phyloP scores from a whole-genome alignment of 257 asterid species.

The Jacaranda mimosifolia region DNA sequence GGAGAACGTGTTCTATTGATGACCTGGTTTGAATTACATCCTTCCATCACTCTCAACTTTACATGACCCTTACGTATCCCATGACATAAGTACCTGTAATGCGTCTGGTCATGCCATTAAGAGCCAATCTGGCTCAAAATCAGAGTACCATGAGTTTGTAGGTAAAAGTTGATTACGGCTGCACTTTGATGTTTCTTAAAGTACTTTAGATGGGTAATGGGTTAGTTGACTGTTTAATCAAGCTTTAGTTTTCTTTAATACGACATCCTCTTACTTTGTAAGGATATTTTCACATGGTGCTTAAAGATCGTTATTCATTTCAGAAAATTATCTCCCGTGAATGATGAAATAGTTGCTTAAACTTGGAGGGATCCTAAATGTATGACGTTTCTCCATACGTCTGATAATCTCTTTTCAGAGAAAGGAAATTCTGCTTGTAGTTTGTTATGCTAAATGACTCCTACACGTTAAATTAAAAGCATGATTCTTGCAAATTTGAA shows the following conservation, averaged over 20 bases:
- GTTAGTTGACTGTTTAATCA: not conserved
- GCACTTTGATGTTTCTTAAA: slow-evolving; percentile 17
- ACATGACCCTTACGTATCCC: not conserved
- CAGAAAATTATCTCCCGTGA: too few relatives aligned
- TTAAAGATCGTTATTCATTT: too few relatives aligned
- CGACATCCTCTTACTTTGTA: not conserved
- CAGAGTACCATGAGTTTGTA: not conserved
- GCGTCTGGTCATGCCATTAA: not conserved
- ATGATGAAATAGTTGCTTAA: too few relatives aligned
- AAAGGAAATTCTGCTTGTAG: too few relatives aligned
- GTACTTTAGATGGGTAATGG: not conserved
- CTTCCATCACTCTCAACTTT: not conserved
- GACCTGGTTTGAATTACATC: slow-evolving; percentile 1
- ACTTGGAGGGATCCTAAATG: slow-evolving; percentile 48
- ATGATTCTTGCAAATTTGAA: not conserved
- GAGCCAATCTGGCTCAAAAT: slow-evolving; percentile 9
- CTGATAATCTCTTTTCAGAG: too few relatives aligned
- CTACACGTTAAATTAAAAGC: not conserved
- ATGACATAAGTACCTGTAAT: slow-evolving; percentile 3
- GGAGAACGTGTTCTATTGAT: not conserved
- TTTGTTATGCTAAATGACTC: too few relatives aligned
- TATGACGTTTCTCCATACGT: too few relatives aligned
- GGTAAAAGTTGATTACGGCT: not conserved
- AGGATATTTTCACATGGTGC: not conserved
- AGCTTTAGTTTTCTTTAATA: not conserved